Evolutionary conservation across 371 early-diverging fungal species (phyloP).

Genomic region (Mucor velutinosus): DNA sequence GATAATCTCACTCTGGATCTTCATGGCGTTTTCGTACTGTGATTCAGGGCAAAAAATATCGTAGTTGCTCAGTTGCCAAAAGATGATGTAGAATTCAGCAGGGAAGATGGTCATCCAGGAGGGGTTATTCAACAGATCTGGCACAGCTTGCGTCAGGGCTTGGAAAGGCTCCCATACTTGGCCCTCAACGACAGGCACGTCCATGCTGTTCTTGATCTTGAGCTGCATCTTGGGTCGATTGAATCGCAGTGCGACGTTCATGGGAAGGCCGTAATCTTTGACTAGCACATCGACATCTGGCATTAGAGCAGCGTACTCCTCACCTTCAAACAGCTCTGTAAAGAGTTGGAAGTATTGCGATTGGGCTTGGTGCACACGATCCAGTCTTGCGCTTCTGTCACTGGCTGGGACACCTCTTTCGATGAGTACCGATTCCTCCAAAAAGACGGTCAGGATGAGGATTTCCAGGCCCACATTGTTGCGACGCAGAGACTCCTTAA

Average conservation of each 20-base stretch:
- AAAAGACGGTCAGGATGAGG: conserved; percentile 55
- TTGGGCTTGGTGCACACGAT: conserved; percentile 57
- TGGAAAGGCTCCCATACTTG: conserved; percentile 29
- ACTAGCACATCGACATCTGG: conserved; percentile 65
- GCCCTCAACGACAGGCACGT: conserved; percentile 22
- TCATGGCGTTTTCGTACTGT: conserved; percentile 74
- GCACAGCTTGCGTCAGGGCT: conserved; percentile 16
- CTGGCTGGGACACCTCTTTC: conserved; percentile 59
- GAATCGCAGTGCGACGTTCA: conserved; percentile 74
- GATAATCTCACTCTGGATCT: conserved; percentile 52
- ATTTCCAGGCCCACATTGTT: conserved; percentile 60
- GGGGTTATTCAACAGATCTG: conserved; percentile 35
- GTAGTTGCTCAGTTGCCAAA: conserved; percentile 84
- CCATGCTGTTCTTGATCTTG: conserved; percentile 19
- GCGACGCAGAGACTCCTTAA: conserved; percentile 62
- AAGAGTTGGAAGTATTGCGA: conserved; percentile 72
- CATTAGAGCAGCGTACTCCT: conserved; percentile 58
- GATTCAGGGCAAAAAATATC: conserved; percentile 80
- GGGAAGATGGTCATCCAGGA: conserved; percentile 55
- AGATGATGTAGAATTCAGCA: conserved; percentile 79
- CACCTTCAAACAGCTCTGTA: conserved; percentile 57
- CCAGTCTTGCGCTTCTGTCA: conserved; percentile 48
- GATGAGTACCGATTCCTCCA: conserved; percentile 40
- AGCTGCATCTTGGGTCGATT: conserved; percentile 66
- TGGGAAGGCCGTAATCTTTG: conserved; percentile 62